phyloP scores from a whole-genome alignment of 108 stramenopile species.

The Skeletonema costatum region DNA sequence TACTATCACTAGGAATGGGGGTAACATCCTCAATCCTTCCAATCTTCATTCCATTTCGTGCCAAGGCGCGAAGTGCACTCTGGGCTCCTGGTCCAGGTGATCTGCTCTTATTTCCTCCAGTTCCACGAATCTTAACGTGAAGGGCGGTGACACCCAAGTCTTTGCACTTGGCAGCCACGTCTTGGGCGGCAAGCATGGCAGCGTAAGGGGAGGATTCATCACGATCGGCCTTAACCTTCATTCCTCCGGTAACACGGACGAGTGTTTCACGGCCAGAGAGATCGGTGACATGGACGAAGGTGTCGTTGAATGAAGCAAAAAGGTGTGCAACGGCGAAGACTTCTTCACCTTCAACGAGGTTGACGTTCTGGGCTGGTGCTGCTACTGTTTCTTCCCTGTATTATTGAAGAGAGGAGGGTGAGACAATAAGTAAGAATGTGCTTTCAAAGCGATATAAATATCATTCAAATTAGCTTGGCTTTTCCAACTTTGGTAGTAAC shows the following conservation, averaged over 20 bases:
- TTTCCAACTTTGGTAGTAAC: background rate
- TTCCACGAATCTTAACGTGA: slow-evolving; percentile 99
- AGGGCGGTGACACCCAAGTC: slow-evolving; percentile 99
- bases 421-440: background rate
- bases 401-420: background rate
- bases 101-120: slow-evolving; percentile 97
- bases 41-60: slow-evolving; percentile 98
- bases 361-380: slow-evolving; percentile 30
- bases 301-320: slow-evolving; percentile 99
- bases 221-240: slow-evolving; percentile 99
- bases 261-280: slow-evolving; percentile 99
- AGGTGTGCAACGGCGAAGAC: slow-evolving; percentile 99
- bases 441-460: background rate
- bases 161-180: slow-evolving; percentile 95
- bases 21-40: slow-evolving; percentile 99
- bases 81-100: slow-evolving; percentile 99
- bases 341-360: slow-evolving; percentile 93
- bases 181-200: slow-evolving; percentile 99
- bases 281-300: slow-evolving; percentile 99
- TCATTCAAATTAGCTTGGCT: background rate
- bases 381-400: background rate
- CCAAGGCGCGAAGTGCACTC: slow-evolving; percentile 97
- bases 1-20: slow-evolving; percentile 98
- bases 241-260: slow-evolving; percentile 99
- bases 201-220: slow-evolving; percentile 99